phyloP scores from a whole-genome alignment of 257 asterid species.

The Forsythia suspensa region DNA sequence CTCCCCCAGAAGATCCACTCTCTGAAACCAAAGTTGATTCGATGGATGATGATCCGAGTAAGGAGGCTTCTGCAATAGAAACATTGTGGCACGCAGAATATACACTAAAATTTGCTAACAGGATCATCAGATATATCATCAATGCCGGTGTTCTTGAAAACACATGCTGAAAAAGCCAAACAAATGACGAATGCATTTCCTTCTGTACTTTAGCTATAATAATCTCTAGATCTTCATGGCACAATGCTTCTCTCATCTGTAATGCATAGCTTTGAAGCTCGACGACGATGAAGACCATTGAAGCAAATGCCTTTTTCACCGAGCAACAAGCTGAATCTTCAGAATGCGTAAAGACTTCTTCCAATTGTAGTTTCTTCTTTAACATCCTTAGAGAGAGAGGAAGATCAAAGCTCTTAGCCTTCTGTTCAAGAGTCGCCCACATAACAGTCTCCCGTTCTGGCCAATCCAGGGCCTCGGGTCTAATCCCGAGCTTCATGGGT shows the following conservation, averaged over 20 bases:
- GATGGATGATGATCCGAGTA: conserved; percentile 17
- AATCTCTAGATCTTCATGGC: conserved; percentile 59
- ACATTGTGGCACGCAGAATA: conserved; percentile 42
- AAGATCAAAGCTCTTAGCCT: conserved; percentile 69
- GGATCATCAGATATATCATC: conserved; percentile 73
- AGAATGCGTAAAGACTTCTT: conserved; percentile 30
- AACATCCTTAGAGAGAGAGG: conserved; percentile 84
- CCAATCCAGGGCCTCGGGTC: conserved; percentile 74
- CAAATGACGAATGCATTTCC: conserved; percentile 74
- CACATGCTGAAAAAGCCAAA: conserved; percentile 83
- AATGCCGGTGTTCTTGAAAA: conserved; percentile 68
- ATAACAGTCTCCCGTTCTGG: conserved; percentile 55
- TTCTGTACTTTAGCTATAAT: conserved; percentile 48
- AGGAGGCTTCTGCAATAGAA: conserved; percentile 19
- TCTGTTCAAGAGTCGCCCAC: conserved; percentile 58
- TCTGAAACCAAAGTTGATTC: neutral
- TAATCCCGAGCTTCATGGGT: conserved; percentile 75
- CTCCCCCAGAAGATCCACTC: neutral
- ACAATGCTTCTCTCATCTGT: conserved; percentile 59
- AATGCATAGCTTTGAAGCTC: conserved; percentile 79
- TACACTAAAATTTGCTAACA: conserved; percentile 63
- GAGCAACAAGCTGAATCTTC: conserved; percentile 48
- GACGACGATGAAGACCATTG: conserved; percentile 64
- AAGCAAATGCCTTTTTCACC: conserved; percentile 60
- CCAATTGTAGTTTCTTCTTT: conserved; percentile 58